A percentile compares a stretch with the other conserved stretches of the same genome.
Evolutionary conservation across 1,284 basidiomycete genomes (phyloP).

Genomic region (Ganoderma lingzhi): DNA sequence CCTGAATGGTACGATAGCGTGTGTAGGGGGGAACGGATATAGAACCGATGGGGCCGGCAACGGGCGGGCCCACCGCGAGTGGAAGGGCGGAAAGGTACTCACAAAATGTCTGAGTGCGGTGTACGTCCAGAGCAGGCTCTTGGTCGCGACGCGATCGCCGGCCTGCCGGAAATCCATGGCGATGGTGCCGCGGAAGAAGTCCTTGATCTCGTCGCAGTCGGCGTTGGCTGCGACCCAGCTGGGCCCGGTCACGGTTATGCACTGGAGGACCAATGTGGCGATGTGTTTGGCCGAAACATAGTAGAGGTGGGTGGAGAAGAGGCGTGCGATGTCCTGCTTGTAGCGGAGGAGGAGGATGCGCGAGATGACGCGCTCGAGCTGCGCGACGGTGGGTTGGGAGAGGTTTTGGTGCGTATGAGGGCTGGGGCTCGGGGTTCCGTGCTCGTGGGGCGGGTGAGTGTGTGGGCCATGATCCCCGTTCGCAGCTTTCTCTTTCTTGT

Average conservation of each 20-base stretch:
- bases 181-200: slow-evolving; percentile 71
- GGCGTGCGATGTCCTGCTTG: slow-evolving; percentile 72
- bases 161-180: slow-evolving; percentile 78
- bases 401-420: slow-evolving; percentile 61
- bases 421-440: slow-evolving; percentile 45
- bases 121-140: slow-evolving; percentile 79
- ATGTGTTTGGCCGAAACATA: slow-evolving; percentile 67
- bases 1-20: too few species aligned
- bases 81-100: slow-evolving; percentile 15
- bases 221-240: slow-evolving; percentile 72
- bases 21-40: too few species aligned
- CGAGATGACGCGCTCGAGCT: slow-evolving; percentile 70
- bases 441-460: slow-evolving; percentile 44
- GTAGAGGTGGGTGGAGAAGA: slow-evolving; percentile 74
- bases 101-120: slow-evolving; percentile 77
- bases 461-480: slow-evolving; percentile 42
- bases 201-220: slow-evolving; percentile 71
- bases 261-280: slow-evolving; percentile 70
- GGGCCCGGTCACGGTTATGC: slow-evolving; percentile 63
- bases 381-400: slow-evolving; percentile 61
- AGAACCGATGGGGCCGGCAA: too few species aligned
- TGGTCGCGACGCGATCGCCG: slow-evolving; percentile 76
- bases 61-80: too few species aligned
- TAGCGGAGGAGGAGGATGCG: slow-evolving; percentile 69
- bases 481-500: slow-evolving; percentile 48